Base-by-base conservation (phyloP, 352 stramenopile species). In the Phytophthora hibernalis region DNA sequence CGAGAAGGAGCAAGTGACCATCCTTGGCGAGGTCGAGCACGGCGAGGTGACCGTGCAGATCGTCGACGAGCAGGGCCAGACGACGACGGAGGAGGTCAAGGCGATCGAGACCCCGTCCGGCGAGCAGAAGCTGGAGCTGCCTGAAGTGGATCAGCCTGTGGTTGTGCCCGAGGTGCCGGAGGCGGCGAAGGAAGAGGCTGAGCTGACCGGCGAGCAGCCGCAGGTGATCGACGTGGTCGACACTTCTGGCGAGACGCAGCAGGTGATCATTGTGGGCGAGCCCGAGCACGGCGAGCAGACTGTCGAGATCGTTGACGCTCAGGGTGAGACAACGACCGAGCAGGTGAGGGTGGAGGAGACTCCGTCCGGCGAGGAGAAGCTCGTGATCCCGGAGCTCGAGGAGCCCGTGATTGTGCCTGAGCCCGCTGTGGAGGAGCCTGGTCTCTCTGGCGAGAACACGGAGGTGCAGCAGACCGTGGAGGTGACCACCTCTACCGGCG, bases 101-200 rank as follows among this genome's bases (percentile, higher is more conserved):
- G 50, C 28, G 12, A 16, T 60, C 12, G 49, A 67, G 59, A 67
- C 42, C 3, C 8, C 33, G 5, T 26, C 45, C 6, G 50, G 37
- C 45, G 57, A 48, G 28, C 1, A 35, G 44, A 59, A 48, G 48
- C 18, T 65, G 11, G 47, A 35, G 45, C 35, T 65, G 12, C 33
- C 48, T 24, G 57, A 65, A 2, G 35, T 16, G 12, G 37, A 65
- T 18, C 48, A 49, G 3, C n/a, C 47, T 1, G 54, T 68, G 56
- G n/a, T 43, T 22, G 50, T 55, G 35, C 45, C 37, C 40, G 24
- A 67, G 42, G 18, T 52, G 30, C 54, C 60, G 15, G 15, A 38
- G 9, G 70, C 51, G 22, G 73, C 80, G 73, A 72, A 66, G 3
- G 76, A 82, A 54, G 61, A 69, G 33, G 55, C 43, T 16, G 22